Base-by-base conservation (phyloP, 2,329 filamentous ascomycete genomes). In the Colletotrichum shisoi region DNA sequence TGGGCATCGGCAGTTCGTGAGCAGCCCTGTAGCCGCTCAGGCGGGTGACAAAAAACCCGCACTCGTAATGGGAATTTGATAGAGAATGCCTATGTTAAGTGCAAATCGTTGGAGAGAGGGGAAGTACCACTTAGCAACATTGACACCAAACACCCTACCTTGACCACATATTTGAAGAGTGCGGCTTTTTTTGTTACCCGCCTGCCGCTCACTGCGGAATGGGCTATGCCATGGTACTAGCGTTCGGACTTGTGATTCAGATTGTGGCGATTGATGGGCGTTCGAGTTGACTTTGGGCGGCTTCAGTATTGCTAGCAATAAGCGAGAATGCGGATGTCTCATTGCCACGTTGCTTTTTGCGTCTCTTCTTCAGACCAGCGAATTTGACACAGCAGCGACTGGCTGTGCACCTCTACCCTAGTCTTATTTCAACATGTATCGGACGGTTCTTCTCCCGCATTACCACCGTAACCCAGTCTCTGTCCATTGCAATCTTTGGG, bases 211-310 rank as follows among this genome's bases (percentile, higher is more conserved):
- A 31, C 48, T 34, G 21, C 45, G 15, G 34, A 45, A 44, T 34
- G 12, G 34, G 49, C 49, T 39, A n/a, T 24, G 49, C n/a, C 44
- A 51, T 27, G 8, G 27, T 31, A 2, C 27, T 31, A 31, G 13
- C 39, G 34, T 57, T 52, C 37, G 58, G 51, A 37, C 57, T 62
- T 51, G 37, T 21, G 58, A 57, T 66, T 39, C 57, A 44, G 27
- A 12, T 7, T 42, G 51, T 56, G 62, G 34, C 62, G 51, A 48
- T 48, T 34, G 31, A 31, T 46, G 44, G 52, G 61, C n/a, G 53
- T 61, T 49, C n/a, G 31, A 8, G 37, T 48, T 60, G 48, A 17
- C 48, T 40, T 48, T 58, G 24, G 34, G 37, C 53, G 39, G 19
- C 46, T 39, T 60, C 61, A 34, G 27, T 17, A 21, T n/a, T n/a